Conservation (phyloP, 1,284 basidiomycete species). For the Stygiomarasmius scandens region DNA sequence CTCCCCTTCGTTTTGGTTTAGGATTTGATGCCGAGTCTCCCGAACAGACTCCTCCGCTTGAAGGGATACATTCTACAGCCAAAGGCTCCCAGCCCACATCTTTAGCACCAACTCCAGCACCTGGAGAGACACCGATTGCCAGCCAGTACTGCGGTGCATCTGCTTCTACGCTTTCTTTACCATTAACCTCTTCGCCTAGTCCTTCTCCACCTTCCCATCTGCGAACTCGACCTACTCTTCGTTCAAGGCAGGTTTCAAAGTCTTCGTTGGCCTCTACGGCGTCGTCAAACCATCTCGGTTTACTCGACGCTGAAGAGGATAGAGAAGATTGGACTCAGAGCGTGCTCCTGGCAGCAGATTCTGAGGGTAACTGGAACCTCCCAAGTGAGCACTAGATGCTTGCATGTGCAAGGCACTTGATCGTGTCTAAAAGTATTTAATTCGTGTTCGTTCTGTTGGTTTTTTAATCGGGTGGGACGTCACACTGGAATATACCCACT, state of each 20-base stretch:
- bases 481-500: neutral
- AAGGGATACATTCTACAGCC: neutral
- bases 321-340: slow-evolving; percentile 64
- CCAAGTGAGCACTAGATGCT: neutral
- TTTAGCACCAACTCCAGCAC: slow-evolving; percentile 17
- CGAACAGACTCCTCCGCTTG: slow-evolving; percentile 8
- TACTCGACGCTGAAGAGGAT: slow-evolving; percentile 42
- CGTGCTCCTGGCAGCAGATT: slow-evolving; percentile 56
- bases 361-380: slow-evolving; percentile 4
- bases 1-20: slow-evolving; percentile 43
- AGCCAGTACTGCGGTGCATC: slow-evolving; percentile 44
- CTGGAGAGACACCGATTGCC: slow-evolving; percentile 49
- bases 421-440: neutral
- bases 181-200: no score
- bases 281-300: slow-evolving; percentile 44
- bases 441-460: neutral
- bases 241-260: slow-evolving; percentile 22
- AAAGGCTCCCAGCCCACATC: neutral
- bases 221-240: slow-evolving; percentile 28
- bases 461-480: neutral
- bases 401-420: neutral
- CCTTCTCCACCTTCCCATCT: slow-evolving; percentile 32
- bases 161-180: no score
- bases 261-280: slow-evolving; percentile 32
- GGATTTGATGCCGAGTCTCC: slow-evolving; percentile 37